Conservation (phyloP, 768 basidiomycete genomes). For the Suillus bovinus region DNA sequence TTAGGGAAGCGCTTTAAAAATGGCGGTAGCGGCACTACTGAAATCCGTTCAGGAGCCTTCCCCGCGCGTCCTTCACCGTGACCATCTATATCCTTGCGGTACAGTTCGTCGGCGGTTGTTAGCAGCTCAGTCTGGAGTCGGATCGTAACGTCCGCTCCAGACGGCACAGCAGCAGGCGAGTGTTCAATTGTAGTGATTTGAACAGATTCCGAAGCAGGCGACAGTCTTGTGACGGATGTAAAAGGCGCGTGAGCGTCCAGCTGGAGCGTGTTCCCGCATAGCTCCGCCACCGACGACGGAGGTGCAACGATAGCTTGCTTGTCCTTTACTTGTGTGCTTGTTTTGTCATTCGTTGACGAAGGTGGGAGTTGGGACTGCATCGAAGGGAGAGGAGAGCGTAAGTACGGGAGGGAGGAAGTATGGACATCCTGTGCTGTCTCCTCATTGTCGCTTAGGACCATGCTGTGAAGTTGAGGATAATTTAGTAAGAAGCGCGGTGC, state of each 20-base stretch:
- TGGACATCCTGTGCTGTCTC: slow-evolving; percentile 22
- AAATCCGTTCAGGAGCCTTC: slow-evolving; percentile 21
- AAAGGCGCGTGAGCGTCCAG: slow-evolving; percentile 24
- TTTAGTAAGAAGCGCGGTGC: slow-evolving; percentile 15
- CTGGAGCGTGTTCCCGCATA: slow-evolving; percentile 24
- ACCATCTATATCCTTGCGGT: slow-evolving; percentile 42
- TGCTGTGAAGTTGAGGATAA: slow-evolving; percentile 23
- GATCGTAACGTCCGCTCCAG: slow-evolving; percentile 33
- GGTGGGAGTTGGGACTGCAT: slow-evolving; percentile 12
- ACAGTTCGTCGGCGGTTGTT: slow-evolving; percentile 61
- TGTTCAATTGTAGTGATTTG: slow-evolving; percentile 47
- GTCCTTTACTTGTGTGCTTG: slow-evolving; percentile 48
- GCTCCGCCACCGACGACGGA: slow-evolving; percentile 16
- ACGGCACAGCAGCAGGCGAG: slow-evolving; percentile 32
- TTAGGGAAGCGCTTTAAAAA: slow-evolving; percentile 24
- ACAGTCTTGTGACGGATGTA: slow-evolving; percentile 35
- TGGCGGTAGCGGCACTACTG: slow-evolving; percentile 18
- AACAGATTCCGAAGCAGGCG: slow-evolving; percentile 50
- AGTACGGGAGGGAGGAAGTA: slow-evolving; percentile 11
- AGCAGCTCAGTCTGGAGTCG: slow-evolving; percentile 59
- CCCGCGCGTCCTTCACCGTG: slow-evolving; percentile 25
- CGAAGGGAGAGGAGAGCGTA: slow-evolving; percentile 14
- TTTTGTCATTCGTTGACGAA: slow-evolving; percentile 30
- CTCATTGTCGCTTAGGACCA: slow-evolving; percentile 31
- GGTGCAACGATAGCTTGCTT: slow-evolving; percentile 30